Conservation (phyloP, 1,284 basidiomycete genomes). For the Rhodotorula sp. region DNA sequence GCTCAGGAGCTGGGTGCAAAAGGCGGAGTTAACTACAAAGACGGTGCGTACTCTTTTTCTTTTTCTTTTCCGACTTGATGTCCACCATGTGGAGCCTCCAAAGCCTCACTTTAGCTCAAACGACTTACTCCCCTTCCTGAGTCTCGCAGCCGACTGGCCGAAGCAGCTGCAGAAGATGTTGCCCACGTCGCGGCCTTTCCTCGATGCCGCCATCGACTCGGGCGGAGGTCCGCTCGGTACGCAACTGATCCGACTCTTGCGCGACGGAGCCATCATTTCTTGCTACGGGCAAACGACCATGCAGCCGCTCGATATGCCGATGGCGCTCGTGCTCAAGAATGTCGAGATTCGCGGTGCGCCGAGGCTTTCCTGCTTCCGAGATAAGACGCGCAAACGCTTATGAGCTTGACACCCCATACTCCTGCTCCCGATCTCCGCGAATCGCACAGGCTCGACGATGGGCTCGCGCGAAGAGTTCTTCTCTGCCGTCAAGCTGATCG, state of each 20-base stretch:
- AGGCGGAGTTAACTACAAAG: slow-evolving; percentile 72
- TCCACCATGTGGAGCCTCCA: neutral
- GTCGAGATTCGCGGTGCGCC: slow-evolving; percentile 67
- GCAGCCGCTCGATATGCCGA: slow-evolving; percentile 64
- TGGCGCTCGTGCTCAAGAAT: slow-evolving; percentile 76
- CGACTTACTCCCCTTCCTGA: neutral
- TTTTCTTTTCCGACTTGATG: neutral
- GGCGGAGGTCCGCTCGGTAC: slow-evolving; percentile 72
- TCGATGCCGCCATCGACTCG: slow-evolving; percentile 76
- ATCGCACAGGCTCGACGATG: slow-evolving; percentile 61
- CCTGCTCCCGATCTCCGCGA: neutral
- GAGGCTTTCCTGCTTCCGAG: neutral
- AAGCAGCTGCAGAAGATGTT: slow-evolving; percentile 58
- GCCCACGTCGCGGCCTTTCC: slow-evolving; percentile 51
- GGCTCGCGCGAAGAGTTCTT: slow-evolving; percentile 74
- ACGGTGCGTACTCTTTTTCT: slow-evolving; percentile 52
- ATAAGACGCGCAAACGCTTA: neutral
- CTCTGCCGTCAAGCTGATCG: slow-evolving; percentile 68
- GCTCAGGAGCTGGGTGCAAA: slow-evolving; percentile 68
- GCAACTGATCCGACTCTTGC: slow-evolving; percentile 62
- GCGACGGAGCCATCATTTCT: slow-evolving; percentile 58
- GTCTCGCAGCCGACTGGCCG: slow-evolving; percentile 63
- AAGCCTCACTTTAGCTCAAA: neutral
- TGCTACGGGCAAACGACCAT: slow-evolving; percentile 61
- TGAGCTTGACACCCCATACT: neutral